Percentiles rank a stretch among this genome's conserved stretches.
Conservation (phyloP, 140 eudicot genomes). For the Artemisia princeps region DNA sequence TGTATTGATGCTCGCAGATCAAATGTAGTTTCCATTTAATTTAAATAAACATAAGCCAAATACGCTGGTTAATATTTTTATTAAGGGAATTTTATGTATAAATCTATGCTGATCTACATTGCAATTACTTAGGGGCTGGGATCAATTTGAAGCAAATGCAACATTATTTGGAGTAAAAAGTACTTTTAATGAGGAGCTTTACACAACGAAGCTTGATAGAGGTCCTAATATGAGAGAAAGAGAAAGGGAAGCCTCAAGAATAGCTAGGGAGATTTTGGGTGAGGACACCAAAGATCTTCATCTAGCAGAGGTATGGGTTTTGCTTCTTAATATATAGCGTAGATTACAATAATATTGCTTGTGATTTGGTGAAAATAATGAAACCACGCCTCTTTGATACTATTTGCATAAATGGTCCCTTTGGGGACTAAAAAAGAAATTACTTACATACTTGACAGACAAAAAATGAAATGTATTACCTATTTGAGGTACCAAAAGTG, state of each 20-base stretch:
- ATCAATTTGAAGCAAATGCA: conserved; percentile 90
- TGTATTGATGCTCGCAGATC: too few relatives aligned
- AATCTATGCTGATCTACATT: conserved; percentile 12
- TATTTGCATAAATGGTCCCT: too few relatives aligned
- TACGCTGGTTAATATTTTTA: conserved; percentile 6
- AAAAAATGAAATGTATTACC: too few relatives aligned
- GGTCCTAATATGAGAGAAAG: conserved; percentile 84
- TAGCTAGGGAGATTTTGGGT: conserved; percentile 91
- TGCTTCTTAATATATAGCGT: not conserved
- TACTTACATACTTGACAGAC: too few relatives aligned
- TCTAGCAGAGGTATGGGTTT: conserved; percentile 74
- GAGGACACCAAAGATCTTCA: conserved; percentile 92
- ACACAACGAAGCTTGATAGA: conserved; percentile 87
- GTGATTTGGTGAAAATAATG: too few relatives aligned
- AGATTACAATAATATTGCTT: too few relatives aligned
- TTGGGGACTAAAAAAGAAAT: too few relatives aligned
- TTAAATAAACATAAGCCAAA: not conserved
- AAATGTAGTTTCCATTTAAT: too few relatives aligned
- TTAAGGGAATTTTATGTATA: not conserved
- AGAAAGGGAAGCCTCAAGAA: conserved; percentile 74
- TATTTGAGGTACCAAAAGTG: too few relatives aligned
- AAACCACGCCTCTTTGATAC: too few relatives aligned
- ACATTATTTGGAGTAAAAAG: conserved; percentile 88
- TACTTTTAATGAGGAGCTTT: conserved; percentile 89
- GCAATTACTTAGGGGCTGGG: conserved; percentile 67